Conservation (phyloP, 441 rosid species). For the Dalechampia spathulata region DNA sequence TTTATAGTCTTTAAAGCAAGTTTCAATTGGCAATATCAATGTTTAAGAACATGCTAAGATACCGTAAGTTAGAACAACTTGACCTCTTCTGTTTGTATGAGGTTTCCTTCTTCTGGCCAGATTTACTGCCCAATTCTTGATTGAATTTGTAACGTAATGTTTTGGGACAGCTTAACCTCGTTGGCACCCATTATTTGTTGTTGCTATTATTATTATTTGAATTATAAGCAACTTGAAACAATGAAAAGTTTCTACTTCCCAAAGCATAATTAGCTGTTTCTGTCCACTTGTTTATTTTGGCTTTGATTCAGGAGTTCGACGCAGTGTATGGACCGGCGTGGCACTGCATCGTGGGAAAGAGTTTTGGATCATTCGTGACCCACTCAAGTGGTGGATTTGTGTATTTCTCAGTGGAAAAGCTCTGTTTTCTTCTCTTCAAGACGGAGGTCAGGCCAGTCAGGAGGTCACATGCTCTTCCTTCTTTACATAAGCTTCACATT, state of each 20-base stretch:
- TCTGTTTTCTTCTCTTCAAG: constrained; percentile 62
- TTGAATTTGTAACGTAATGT: background rate
- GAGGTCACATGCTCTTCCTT: constrained; percentile 17
- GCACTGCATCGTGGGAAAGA: constrained; percentile 73
- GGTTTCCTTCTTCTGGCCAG: too few species aligned
- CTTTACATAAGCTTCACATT: constrained; percentile 2
- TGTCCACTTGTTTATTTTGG: too few species aligned
- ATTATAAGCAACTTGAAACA: too few species aligned
- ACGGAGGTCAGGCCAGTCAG: constrained; percentile 45
- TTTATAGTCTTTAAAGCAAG: too few species aligned
- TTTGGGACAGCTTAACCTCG: background rate
- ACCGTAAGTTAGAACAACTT: too few species aligned
- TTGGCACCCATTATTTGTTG: background rate
- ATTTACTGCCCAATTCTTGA: too few species aligned
- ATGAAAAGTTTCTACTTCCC: too few species aligned
- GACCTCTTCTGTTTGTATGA: too few species aligned
- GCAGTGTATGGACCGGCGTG: constrained; percentile 59
- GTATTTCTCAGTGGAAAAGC: constrained; percentile 56
- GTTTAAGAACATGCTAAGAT: too few species aligned
- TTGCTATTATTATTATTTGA: too few species aligned
- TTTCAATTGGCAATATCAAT: too few species aligned
- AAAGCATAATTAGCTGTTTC: too few species aligned
- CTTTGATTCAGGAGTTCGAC: constrained; percentile 51
- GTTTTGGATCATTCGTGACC: constrained; percentile 71
- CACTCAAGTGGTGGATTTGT: constrained; percentile 69